Evolutionary conservation across 2,329 filamentous ascomycete genomes (phyloP), one percentile per base, ranked within the genome.

Genomic region (Stemphylium beticola): DNA sequence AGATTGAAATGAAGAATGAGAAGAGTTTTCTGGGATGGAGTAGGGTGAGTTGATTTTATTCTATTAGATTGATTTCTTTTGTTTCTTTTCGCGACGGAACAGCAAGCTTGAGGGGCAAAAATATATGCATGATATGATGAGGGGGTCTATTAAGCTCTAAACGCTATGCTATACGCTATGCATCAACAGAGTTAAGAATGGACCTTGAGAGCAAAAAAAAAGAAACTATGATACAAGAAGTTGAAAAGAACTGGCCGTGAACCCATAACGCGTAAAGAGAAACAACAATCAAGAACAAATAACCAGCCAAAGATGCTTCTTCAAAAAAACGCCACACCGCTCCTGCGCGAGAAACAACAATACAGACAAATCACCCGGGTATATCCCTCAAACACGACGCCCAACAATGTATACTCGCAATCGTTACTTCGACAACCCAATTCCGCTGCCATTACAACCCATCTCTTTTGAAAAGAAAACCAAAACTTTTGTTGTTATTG

Each of bases 1-100:
- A 53, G 37, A 80, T 82, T 48, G 79, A 81, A 65, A 82, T 82
- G 80, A 80, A 79, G 76, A 79, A 81, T 53, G 58, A 77, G 61
- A 74, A 69, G 61, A 79, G 77, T 46, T 81, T 81, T 61, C 53
- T 81, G 53, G 79, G 79, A 0, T 81, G 79, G 70, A 78, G 75
- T 61, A 69, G 74, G 62, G 77, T 79, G 57, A 71, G 76, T 76
- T 32, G 17, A 24, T 15, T n/a, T 12, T 6, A 15, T 40, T 4
- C 5, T 6, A 29, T 26, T 22, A 24, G 14, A 14, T 4, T n/a
- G 11, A 0, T 40, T 15, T 3, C 24, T 15, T 9, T 38, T 17
- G 49, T 51, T 38, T 50, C 50, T 45, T 44, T 1, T n/a, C 12
- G 17, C 12, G 31, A 29, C 7, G 26, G 26, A 29, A 4, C 26